Base-by-base conservation (phyloP, 768 basidiomycete species). In the Lentinus brumalis region DNA sequence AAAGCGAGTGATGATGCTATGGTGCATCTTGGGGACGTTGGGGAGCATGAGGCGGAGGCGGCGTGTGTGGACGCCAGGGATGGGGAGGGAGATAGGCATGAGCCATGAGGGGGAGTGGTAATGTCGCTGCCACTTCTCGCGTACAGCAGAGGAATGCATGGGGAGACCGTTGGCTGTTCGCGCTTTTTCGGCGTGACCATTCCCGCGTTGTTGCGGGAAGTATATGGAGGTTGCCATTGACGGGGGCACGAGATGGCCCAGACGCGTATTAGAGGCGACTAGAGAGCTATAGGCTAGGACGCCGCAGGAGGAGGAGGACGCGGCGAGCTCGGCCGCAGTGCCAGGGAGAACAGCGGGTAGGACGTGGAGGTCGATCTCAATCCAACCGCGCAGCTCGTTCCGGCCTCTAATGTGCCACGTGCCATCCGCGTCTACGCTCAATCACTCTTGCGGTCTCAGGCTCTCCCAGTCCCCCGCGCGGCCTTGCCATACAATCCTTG, bases 61-160 rank as follows among this genome's bases (percentile, higher is more conserved):
- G 60, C 85, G 86, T 16, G 81, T 77, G 59, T 74, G 81, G 14
- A 86, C 71, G 57, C 85, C 83, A 12, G 88, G 87, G 53, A 91
- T 79, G 50, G 84, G 80, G 44, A 91, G 63, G 41, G 81, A 81
- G 47, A 90, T 67, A 35, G 83, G 78, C 49, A 86, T 72, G 54
- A 85, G 82, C 87, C 88, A 89, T 15, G 85, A 77, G 6, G 74
- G 66, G 45, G 68, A 68, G 63, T 75, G 69, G 67, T 77, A 63
- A 44, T 81, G 81, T 67, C 79, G 78, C 60, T 78, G 76, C 70
- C 82, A 78, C 75, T 91, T 91, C 75, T 91, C 88, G 64, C 85
- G 81, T 29, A 87, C 81, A 15, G 86, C 83, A 53, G 86, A 79
- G 46, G 85, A 83, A 62, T 79, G 79, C 29, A 74, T 74, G 18